Conservation (phyloP, 768 basidiomycete species). For the Phaeotremella skinneri region DNA sequence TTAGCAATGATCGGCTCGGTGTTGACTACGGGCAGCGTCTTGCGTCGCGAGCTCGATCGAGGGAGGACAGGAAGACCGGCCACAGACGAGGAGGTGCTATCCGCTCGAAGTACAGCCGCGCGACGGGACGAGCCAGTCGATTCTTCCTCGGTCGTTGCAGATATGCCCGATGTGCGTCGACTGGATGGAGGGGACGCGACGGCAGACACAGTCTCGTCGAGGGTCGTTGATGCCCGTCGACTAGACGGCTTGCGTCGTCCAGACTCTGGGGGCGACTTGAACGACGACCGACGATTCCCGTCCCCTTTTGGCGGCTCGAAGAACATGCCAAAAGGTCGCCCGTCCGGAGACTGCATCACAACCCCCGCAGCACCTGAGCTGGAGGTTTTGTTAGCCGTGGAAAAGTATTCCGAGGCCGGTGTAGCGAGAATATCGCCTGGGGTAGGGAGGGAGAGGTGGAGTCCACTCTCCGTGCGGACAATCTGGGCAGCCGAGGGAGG, state of each 20-base stretch:
- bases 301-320: constrained; percentile 66
- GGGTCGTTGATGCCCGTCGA: constrained; percentile 22
- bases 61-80: constrained; percentile 6
- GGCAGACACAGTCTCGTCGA: constrained; percentile 5
- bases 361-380: constrained; percentile 78
- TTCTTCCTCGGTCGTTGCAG: background rate
- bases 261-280: constrained; percentile 18
- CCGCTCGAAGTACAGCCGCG: background rate
- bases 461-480: constrained; percentile 21
- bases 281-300: constrained; percentile 22
- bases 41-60: constrained; percentile 21
- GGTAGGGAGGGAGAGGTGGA: constrained; percentile 37
- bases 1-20: constrained; percentile 27
- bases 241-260: constrained; percentile 16
- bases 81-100: background rate
- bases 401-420: constrained; percentile 66
- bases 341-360: constrained; percentile 87
- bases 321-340: constrained; percentile 90
- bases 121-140: background rate
- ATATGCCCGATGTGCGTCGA: constrained; percentile 6
- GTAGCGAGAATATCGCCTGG: constrained; percentile 45
- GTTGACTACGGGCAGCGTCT: constrained; percentile 26
- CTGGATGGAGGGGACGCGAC: constrained; percentile 5
- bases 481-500: constrained; percentile 29
- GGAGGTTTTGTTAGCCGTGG: constrained; percentile 61